phyloP scores from a whole-genome alignment of 1,284 basidiomycete species.

The Ustilago nuda region DNA sequence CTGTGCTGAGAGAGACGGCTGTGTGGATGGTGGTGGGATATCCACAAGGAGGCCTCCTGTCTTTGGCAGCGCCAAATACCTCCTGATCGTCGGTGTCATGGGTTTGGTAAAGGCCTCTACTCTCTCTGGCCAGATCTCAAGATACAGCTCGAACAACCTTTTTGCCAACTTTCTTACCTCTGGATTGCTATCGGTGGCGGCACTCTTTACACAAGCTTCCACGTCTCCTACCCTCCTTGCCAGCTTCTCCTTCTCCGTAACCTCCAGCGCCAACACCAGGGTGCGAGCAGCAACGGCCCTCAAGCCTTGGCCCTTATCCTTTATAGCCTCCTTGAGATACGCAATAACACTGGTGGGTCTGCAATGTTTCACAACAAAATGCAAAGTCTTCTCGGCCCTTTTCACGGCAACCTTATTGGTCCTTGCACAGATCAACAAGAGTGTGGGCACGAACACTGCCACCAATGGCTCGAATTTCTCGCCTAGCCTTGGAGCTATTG shows the following conservation, averaged over 20 bases:
- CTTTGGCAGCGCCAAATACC: constrained; percentile 69
- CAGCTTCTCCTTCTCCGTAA: constrained; percentile 63
- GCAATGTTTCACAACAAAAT: constrained; percentile 71
- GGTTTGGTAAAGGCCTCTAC: constrained; percentile 71
- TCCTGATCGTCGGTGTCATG: constrained; percentile 71
- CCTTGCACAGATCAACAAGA: constrained; percentile 71
- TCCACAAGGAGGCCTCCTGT: constrained; percentile 46
- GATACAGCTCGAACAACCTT: constrained; percentile 70
- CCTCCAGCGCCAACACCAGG: constrained; percentile 63
- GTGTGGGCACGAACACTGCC: constrained; percentile 70
- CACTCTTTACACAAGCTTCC: constrained; percentile 70
- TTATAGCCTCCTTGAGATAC: constrained; percentile 69
- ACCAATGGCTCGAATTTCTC: constrained; percentile 70
- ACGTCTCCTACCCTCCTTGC: constrained; percentile 65
- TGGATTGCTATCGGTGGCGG: constrained; percentile 71
- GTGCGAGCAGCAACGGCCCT: constrained; percentile 42
- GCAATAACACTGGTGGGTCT: constrained; percentile 67
- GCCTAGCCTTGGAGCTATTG: constrained; percentile 71
- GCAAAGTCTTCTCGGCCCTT: constrained; percentile 71
- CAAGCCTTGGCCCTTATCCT: constrained; percentile 68
- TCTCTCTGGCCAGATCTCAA: constrained; percentile 70
- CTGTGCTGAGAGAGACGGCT: constrained; percentile 6
- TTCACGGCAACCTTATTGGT: constrained; percentile 72
- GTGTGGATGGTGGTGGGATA: constrained; percentile 9
- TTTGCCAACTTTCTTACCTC: constrained; percentile 71